Conservation (phyloP, 2,329 filamentous ascomycete genomes). For the Cladosporium sp. region DNA sequence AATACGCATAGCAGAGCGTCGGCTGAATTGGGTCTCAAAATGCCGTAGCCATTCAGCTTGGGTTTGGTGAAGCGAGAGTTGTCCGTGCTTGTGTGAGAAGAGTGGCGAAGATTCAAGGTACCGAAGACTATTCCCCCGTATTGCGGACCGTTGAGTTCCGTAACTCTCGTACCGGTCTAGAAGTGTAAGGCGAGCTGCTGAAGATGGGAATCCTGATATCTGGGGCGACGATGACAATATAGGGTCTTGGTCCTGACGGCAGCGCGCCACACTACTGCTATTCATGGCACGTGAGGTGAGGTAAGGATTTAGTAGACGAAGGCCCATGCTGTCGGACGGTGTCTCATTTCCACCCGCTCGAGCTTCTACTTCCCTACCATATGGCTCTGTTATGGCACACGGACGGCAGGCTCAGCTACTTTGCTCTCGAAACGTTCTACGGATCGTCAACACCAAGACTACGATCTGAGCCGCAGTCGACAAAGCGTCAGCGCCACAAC, state of each 20-base stretch:
- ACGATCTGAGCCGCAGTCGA: not conserved
- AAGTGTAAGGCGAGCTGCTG: not conserved
- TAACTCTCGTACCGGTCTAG: slow-evolving; percentile 10
- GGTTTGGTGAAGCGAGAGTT: slow-evolving; percentile 13
- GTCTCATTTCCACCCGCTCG: slow-evolving; percentile 1
- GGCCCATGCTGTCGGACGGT: not conserved
- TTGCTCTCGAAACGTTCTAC: not conserved
- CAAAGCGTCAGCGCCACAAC: not conserved
- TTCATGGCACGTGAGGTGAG: slow-evolving; percentile 21
- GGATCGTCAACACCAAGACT: not conserved
- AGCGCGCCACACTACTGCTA: slow-evolving; percentile 14
- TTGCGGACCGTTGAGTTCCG: slow-evolving; percentile 14
- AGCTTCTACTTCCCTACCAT: not conserved
- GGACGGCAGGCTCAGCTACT: not conserved
- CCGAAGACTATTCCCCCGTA: slow-evolving; percentile 14
- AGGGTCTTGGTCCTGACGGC: slow-evolving; percentile 12
- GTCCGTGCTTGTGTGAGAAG: slow-evolving; percentile 10
- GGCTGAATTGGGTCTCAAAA: not conserved
- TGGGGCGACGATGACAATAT: not conserved
- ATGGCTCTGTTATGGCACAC: not conserved
- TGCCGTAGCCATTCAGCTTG: slow-evolving; percentile 11
- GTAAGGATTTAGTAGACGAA: slow-evolving; percentile 10
- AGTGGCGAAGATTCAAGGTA: slow-evolving; percentile 16
- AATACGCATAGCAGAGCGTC: not conserved
- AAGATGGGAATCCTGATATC: slow-evolving; percentile 6